These are phyloP conservation scores for Lasiodiplodia theobromae DNA, from an alignment of 2,329 filamentous ascomycete genomes.

Conservation along the genomic window DNA sequence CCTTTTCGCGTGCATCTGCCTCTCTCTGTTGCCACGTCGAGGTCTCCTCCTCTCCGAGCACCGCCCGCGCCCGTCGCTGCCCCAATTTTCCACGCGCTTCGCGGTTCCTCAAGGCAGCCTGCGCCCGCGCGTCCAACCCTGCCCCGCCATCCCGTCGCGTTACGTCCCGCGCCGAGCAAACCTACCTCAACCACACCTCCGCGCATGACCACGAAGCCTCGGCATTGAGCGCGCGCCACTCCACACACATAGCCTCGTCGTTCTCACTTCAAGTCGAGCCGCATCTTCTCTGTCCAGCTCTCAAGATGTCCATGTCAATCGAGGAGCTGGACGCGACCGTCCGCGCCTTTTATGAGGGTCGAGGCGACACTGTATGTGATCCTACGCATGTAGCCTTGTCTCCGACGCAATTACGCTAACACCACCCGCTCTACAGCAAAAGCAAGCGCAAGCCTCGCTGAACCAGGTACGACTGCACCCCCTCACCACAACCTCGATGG, in stretches of 20 bases:
- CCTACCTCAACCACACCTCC: conserved; percentile 18
- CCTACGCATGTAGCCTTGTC: conserved; percentile 23
- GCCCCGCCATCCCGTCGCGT: conserved; percentile 30
- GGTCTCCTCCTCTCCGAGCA: not conserved
- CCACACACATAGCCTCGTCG: conserved; percentile 8
- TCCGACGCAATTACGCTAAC: conserved; percentile 40
- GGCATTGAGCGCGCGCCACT: conserved; percentile 28
- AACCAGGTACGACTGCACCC: conserved; percentile 74
- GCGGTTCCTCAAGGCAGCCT: conserved; percentile 16
- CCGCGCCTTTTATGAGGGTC: conserved; percentile 96
- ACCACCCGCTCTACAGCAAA: conserved; percentile 71
- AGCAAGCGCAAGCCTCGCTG: conserved; percentile 88
- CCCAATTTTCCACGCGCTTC: conserved; percentile 15
- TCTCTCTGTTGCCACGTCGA: conserved; percentile 21
- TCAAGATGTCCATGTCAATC: conserved; percentile 73
- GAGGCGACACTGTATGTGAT: conserved; percentile 84
- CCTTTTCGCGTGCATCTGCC: conserved; percentile 28
- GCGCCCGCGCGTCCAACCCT: conserved; percentile 28
- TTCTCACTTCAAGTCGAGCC: conserved; percentile 11
- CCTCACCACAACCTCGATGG: conserved; percentile 6
- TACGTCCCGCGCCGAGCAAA: conserved; percentile 29
- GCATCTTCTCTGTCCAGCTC: conserved; percentile 29
- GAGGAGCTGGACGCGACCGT: conserved; percentile 96
- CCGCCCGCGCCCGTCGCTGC: conserved; percentile 13
- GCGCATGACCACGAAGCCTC: conserved; percentile 28